These are phyloP conservation scores for Alternaria tenuissima DNA, from an alignment of 2,329 filamentous ascomycete genomes.

Conservation along the genomic window DNA sequence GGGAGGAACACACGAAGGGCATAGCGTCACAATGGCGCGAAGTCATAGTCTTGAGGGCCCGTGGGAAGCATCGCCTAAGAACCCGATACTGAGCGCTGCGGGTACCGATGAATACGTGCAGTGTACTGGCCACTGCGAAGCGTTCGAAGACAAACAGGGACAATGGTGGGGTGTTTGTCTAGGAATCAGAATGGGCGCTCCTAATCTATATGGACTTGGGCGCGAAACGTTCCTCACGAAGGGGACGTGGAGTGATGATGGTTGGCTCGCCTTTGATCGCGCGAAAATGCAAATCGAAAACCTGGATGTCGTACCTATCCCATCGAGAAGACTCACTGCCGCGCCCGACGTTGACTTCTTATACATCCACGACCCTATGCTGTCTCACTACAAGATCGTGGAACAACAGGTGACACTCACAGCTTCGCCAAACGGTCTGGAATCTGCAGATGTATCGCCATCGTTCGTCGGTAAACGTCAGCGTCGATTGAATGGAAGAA, in stretches of 20 bases:
- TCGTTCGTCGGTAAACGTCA: too few species aligned
- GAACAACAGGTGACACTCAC: slow-evolving; percentile 2
- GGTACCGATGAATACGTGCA: slow-evolving; percentile 24
- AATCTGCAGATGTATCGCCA: too few species aligned
- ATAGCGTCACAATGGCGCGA: slow-evolving; percentile 22
- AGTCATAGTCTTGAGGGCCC: slow-evolving; percentile 16
- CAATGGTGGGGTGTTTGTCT: slow-evolving; percentile 28
- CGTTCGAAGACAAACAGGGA: slow-evolving; percentile 19
- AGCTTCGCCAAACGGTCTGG: neutral
- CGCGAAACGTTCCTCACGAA: slow-evolving; percentile 22
- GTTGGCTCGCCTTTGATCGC: neutral
- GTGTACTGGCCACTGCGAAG: slow-evolving; percentile 24
- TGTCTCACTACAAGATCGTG: slow-evolving; percentile 7
- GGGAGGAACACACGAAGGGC: slow-evolving; percentile 31
- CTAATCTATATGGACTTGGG: slow-evolving; percentile 17
- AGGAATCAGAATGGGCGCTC: slow-evolving; percentile 8
- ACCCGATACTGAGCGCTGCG: slow-evolving; percentile 19
- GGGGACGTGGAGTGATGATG: slow-evolving; percentile 15
- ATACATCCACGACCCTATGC: slow-evolving; percentile 15
- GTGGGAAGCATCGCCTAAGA: slow-evolving; percentile 19
- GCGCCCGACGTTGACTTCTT: slow-evolving; percentile 6
- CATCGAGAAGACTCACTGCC: slow-evolving; percentile 4
- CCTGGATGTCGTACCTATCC: neutral
- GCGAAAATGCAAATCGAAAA: too few species aligned
- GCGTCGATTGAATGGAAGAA: slow-evolving; percentile 11